phyloP scores from a whole-genome alignment of 1,139 yeast genomes.

The Geotrichum australiense region DNA sequence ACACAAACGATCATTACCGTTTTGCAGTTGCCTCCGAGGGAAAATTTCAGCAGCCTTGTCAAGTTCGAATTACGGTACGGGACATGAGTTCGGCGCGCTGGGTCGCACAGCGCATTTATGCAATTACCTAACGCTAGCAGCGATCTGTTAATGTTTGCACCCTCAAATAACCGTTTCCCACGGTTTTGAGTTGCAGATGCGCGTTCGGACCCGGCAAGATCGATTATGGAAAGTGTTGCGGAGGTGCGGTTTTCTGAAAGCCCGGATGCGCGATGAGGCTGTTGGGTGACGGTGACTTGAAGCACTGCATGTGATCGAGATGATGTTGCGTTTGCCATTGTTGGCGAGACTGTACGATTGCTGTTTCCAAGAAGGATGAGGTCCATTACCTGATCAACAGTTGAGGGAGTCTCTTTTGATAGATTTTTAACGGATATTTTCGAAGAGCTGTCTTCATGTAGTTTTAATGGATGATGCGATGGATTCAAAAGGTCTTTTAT shows the following conservation, averaged over 20 bases:
- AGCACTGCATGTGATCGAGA: constrained; percentile 91
- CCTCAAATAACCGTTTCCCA: constrained; percentile 75
- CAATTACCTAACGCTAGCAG: constrained; percentile 87
- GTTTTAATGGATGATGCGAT: constrained; percentile 41
- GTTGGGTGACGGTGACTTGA: constrained; percentile 67
- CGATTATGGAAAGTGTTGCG: constrained; percentile 80
- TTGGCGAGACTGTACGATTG: constrained; percentile 76
- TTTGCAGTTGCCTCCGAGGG: constrained; percentile 91
- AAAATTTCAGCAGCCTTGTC: constrained; percentile 76
- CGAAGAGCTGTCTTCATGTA: constrained; percentile 66
- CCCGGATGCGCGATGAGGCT: constrained; percentile 55
- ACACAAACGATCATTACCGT: constrained; percentile 95
- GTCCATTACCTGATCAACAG: constrained; percentile 73
- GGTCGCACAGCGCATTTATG: constrained; percentile 83
- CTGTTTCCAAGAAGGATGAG: constrained; percentile 64
- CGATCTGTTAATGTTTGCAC: constrained; percentile 87
- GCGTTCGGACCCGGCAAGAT: constrained; percentile 90
- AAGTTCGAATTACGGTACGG: constrained; percentile 89
- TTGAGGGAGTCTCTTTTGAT: constrained; percentile 54
- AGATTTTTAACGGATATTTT: constrained; percentile 70
- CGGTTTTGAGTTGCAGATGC: constrained; percentile 84
- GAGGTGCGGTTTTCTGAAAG: constrained; percentile 60
- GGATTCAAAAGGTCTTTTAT: constrained; percentile 72
- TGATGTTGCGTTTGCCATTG: constrained; percentile 85
- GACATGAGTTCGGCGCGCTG: constrained; percentile 59